Percentiles rank a stretch among this genome's conserved stretches.
phyloP scores from a whole-genome alignment of 495 filamentous ascomycete species.

The Penicillium simplicissimum region DNA sequence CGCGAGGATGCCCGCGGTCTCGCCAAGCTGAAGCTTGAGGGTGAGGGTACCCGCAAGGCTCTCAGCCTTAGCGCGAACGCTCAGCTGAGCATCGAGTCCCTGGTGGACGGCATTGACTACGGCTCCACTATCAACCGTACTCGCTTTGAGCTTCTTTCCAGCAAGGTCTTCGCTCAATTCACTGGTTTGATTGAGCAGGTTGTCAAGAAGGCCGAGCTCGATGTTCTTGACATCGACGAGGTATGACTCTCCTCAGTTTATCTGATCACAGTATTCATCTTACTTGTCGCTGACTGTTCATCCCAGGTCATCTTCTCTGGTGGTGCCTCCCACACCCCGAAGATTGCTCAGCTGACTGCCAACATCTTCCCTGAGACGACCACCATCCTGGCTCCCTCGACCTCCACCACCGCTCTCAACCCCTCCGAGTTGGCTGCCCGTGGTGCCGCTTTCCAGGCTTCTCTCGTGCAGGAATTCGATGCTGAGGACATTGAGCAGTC shows the following conservation, averaged over 20 bases:
- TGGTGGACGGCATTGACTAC: slow-evolving; percentile 88
- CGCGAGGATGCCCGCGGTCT: slow-evolving; percentile 75
- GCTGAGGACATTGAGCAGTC: slow-evolving; percentile 91
- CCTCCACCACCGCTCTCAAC: slow-evolving; percentile 76
- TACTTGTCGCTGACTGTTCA: slow-evolving; percentile 22
- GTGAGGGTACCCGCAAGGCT: slow-evolving; percentile 86
- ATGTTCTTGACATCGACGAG: slow-evolving; percentile 91
- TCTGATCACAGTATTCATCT: background rate
- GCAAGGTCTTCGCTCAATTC: slow-evolving; percentile 83
- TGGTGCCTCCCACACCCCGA: slow-evolving; percentile 89
- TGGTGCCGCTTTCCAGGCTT: slow-evolving; percentile 94
- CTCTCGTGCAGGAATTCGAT: slow-evolving; percentile 88
- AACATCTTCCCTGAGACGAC: slow-evolving; percentile 81
- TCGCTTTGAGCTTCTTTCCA: slow-evolving; percentile 85
- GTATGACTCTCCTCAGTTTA: background rate
- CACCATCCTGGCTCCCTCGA: slow-evolving; percentile 78
- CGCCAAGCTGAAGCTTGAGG: slow-evolving; percentile 90
- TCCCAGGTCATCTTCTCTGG: slow-evolving; percentile 78
- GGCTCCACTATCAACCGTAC: slow-evolving; percentile 87
- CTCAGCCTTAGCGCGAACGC: slow-evolving; percentile 85
- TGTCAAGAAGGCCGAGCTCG: slow-evolving; percentile 88
- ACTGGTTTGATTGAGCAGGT: slow-evolving; percentile 78
- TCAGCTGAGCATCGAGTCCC: slow-evolving; percentile 83
- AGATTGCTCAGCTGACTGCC: slow-evolving; percentile 74
- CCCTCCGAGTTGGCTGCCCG: slow-evolving; percentile 86